A percentile compares a stretch with the other conserved stretches of the same genome.
phyloP scores from a whole-genome alignment of 1,139 yeast species.

The Kurtzmaniella quercitrusa region DNA sequence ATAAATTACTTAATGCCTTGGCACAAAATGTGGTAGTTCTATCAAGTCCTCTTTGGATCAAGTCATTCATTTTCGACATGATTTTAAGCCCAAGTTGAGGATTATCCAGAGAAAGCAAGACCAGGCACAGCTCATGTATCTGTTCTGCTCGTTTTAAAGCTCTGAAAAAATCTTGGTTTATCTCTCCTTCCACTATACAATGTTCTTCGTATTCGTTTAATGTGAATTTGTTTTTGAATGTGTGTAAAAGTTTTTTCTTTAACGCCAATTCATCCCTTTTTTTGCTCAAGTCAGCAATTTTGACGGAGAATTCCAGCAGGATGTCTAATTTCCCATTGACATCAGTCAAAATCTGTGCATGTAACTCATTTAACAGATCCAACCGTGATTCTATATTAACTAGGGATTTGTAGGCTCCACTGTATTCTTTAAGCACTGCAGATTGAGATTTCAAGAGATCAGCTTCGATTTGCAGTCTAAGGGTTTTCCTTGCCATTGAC shows the following conservation, averaged over 20 bases:
- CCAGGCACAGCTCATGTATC: constrained; percentile 66
- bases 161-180: constrained; percentile 58
- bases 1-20: constrained; percentile 33
- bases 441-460: constrained; percentile 65
- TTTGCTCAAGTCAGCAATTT: constrained; percentile 38
- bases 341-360: constrained; percentile 30
- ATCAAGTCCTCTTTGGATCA: constrained; percentile 49
- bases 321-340: constrained; percentile 24
- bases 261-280: constrained; percentile 41
- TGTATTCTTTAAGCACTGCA: constrained; percentile 56
- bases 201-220: constrained; percentile 71
- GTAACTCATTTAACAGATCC: constrained; percentile 34
- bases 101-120: constrained; percentile 63
- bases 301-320: constrained; percentile 23
- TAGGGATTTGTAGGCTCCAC: constrained; percentile 49
- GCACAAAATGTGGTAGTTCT: constrained; percentile 39
- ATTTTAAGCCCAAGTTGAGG: constrained; percentile 70
- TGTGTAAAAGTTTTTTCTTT: constrained; percentile 52
- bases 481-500: constrained; percentile 50
- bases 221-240: constrained; percentile 64
- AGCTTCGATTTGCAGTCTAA: constrained; percentile 68
- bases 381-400: constrained; percentile 38
- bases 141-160: constrained; percentile 58
- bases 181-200: constrained; percentile 37
- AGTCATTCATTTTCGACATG: constrained; percentile 55